These are phyloP conservation scores for Lodderomyces theae DNA, from an alignment of 1,139 yeast species.

Conservation along the genomic window DNA sequence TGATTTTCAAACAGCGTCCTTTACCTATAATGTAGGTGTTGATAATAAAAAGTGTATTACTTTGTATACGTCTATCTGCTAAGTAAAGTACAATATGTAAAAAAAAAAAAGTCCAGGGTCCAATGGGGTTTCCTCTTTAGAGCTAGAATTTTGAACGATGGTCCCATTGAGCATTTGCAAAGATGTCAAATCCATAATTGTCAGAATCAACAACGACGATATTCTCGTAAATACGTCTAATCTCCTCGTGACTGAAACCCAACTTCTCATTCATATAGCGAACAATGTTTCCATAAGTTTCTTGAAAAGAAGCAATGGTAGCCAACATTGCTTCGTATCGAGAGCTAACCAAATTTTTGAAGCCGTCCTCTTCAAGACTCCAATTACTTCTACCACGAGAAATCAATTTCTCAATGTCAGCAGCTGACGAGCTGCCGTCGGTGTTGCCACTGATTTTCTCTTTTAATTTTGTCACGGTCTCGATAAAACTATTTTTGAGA, in stretches of 20 bases:
- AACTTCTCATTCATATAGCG: slow-evolving; percentile 48
- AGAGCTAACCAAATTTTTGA: slow-evolving; percentile 60
- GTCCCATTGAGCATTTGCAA: slow-evolving; percentile 24
- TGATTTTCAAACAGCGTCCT: slow-evolving; percentile 64
- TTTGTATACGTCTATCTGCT: background rate
- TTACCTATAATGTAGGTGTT: slow-evolving; percentile 74
- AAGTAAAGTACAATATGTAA: background rate
- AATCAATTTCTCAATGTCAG: slow-evolving; percentile 29
- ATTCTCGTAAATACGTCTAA: slow-evolving; percentile 47
- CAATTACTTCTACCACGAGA: slow-evolving; percentile 39
- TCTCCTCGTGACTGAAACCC: slow-evolving; percentile 47
- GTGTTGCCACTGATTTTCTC: slow-evolving; percentile 28
- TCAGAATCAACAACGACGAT: slow-evolving; percentile 29
- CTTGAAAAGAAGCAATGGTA: slow-evolving; percentile 50
- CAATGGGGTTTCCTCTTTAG: too few species aligned
- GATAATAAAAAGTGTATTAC: background rate
- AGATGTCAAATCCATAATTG: slow-evolving; percentile 20
- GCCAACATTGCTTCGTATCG: slow-evolving; percentile 72
- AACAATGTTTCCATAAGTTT: slow-evolving; percentile 58
- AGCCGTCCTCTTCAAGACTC: slow-evolving; percentile 47
- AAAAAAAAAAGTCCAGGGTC: too few species aligned
- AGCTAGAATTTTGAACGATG: slow-evolving; percentile 18
- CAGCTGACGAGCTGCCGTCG: slow-evolving; percentile 30
- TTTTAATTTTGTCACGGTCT: slow-evolving; percentile 28
- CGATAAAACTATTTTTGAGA: slow-evolving; percentile 34